Base-by-base conservation (phyloP, 106 monocot species). In the Allium sativum region DNA sequence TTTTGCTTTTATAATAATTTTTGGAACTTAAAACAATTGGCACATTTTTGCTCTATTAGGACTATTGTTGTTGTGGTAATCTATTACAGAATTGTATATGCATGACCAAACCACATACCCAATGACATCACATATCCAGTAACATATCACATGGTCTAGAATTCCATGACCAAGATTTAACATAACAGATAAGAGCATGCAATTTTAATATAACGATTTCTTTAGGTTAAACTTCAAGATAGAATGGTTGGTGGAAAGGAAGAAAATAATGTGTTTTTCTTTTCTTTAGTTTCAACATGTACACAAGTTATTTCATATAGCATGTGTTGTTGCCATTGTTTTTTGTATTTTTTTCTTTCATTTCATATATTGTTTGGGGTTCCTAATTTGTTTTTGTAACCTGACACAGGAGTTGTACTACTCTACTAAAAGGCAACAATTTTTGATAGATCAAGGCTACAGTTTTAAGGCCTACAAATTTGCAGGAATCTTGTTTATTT, bases 221-320 rank as follows among this genome's bases (percentile, higher is more conserved):
- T 65, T 14, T 68, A 96, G 96, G 96, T 91, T 52, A 61, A 74
- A 64, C 77, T 76, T 42, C 96, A 98, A 78, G 96, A 98, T 74
- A 79, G 91, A 64, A 88, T 98, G 85, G 91, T 91, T 44, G 96
- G 96, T 46, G 96, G 96, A 44, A 98, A 91, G 85, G 96, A 98
- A 79, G 96, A 98, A 65, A 88, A 98, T 63, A 98, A 98, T 88
- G 96, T 88, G 60, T 98, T 98, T 69, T 98, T 98, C 78, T 98
- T 85, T 74, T 92, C 91, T 22, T 69, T 98, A 55, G 96, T 98
- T 17, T 98, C 96, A 52, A 98, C 91, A 42, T 91, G 91, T 78
- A 98, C 96, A 66, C 96, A 98, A 81, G 94, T 86, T 16, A 18
- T 43, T 31, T 44, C 12, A 40, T 17, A 9, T 40, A 40, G 44